Percentiles rank a stretch among this genome's conserved stretches.
phyloP scores from a whole-genome alignment of 2,329 filamentous ascomycete species.

The Cercospora zeae-maydis region DNA sequence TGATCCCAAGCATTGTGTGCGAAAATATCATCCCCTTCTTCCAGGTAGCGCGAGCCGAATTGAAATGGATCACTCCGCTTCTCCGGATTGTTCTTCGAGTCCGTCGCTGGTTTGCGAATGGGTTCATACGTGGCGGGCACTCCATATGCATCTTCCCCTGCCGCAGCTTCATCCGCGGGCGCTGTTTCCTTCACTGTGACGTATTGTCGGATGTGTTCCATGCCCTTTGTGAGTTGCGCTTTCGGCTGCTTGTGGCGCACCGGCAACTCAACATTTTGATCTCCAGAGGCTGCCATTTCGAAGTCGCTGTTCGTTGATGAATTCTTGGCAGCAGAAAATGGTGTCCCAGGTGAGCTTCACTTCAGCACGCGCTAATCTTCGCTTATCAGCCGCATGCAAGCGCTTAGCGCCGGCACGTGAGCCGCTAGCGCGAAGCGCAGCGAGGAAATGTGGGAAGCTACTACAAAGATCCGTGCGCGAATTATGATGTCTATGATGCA shows the following conservation, averaged over 20 bases:
- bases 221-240: slow-evolving; percentile 50
- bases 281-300: slow-evolving; percentile 22
- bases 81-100: slow-evolving; percentile 69
- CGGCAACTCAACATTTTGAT: slow-evolving; percentile 13
- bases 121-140: slow-evolving; percentile 48
- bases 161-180: slow-evolving; percentile 24
- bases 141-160: slow-evolving; percentile 47
- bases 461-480: neutral
- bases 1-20: slow-evolving; percentile 99
- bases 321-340: slow-evolving; percentile 20
- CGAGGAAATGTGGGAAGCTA: neutral
- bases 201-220: slow-evolving; percentile 52
- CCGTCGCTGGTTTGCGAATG: slow-evolving; percentile 49
- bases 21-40: slow-evolving; percentile 83
- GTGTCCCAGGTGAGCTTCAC: slow-evolving; percentile 8
- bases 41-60: slow-evolving; percentile 84
- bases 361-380: neutral
- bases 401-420: neutral
- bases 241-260: slow-evolving; percentile 32
- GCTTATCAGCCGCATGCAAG: neutral
- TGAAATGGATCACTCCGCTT: slow-evolving; percentile 92
- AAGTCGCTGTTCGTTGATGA: slow-evolving; percentile 14
- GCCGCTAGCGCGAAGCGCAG: neutral
- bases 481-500: neutral
- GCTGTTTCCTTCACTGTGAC: slow-evolving; percentile 43